Percentiles rank a stretch among this genome's conserved stretches.
These are phyloP conservation scores for Bothriochloa decipiens DNA, from an alignment of 176 grass and related monocot genomes.

Conservation along the genomic window DNA sequence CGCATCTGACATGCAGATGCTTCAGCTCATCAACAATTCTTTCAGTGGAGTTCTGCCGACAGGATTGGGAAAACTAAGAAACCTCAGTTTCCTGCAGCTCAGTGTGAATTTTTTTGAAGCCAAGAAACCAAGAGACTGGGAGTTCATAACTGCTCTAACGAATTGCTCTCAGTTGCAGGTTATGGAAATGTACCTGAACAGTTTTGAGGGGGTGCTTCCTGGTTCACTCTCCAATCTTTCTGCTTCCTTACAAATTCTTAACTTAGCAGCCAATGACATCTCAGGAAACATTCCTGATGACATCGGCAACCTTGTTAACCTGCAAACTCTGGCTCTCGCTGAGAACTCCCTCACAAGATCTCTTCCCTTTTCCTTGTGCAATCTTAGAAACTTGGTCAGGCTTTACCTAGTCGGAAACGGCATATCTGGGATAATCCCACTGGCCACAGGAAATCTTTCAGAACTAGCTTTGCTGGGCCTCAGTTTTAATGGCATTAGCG, in stretches of 20 bases:
- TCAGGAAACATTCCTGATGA: slow-evolving; percentile 35
- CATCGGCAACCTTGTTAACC: slow-evolving; percentile 38
- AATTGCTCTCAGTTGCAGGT: background rate
- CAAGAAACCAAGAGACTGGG: background rate
- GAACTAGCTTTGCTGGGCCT: slow-evolving; percentile 17
- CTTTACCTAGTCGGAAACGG: background rate
- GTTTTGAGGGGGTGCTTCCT: background rate
- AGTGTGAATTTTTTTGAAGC: background rate
- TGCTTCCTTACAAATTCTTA: background rate
- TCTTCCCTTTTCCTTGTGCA: slow-evolving; percentile 41
- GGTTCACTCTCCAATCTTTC: background rate
- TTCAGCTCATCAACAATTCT: background rate
- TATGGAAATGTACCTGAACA: background rate
- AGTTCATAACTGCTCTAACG: background rate
- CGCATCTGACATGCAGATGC: slow-evolving; percentile 8
- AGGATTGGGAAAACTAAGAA: background rate
- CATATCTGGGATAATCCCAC: slow-evolving; percentile 19
- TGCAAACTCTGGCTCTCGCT: background rate
- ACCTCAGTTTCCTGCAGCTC: background rate
- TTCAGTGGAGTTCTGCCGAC: background rate
- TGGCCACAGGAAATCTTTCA: slow-evolving; percentile 37
- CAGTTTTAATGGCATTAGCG: background rate
- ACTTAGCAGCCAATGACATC: background rate
- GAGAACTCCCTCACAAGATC: slow-evolving; percentile 18
- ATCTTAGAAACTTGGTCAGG: background rate